A percentile compares a stretch with the other conserved stretches of the same genome.
phyloP scores from a whole-genome alignment of 1,284 basidiomycete species.

The Rhizoctonia solani region DNA sequence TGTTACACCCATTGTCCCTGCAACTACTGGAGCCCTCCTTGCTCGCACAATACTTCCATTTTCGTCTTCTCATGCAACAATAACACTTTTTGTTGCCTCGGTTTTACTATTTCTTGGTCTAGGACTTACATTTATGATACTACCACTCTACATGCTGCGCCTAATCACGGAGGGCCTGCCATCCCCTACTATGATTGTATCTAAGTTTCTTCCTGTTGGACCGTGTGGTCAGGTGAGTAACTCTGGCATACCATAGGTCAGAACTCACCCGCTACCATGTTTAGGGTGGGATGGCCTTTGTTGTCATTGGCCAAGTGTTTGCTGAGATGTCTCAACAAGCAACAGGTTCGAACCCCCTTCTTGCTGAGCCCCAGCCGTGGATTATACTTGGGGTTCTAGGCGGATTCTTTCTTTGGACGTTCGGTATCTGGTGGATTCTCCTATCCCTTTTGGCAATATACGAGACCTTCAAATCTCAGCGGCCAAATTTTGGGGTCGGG shows the following conservation, averaged over 20 bases:
- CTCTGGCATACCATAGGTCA: no score
- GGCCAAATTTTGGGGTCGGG: slow-evolving; percentile 17
- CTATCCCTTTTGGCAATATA: slow-evolving; percentile 3
- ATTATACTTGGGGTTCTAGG: background rate
- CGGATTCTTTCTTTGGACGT: slow-evolving; percentile 21
- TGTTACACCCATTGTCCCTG: slow-evolving; percentile 15
- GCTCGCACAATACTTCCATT: background rate
- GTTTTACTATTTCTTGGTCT: slow-evolving; percentile 18
- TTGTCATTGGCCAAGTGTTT: slow-evolving; percentile 10
- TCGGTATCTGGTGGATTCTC: slow-evolving; percentile 27
- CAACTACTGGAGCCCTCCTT: slow-evolving; percentile 19
- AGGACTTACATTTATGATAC: slow-evolving; percentile 22
- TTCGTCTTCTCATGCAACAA: background rate
- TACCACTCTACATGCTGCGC: slow-evolving; percentile 17
- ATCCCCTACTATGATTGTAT: slow-evolving; percentile 6
- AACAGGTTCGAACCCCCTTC: background rate
- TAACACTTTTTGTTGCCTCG: background rate
- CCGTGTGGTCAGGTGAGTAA: slow-evolving; percentile 19
- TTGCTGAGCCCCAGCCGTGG: slow-evolving; percentile 1
- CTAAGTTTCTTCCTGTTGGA: slow-evolving; percentile 27
- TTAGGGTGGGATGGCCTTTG: slow-evolving; percentile 9
- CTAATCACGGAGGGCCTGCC: slow-evolving; percentile 27
- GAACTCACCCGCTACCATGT: no score
- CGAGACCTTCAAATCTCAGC: slow-evolving; percentile 16
- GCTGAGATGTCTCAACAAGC: background rate